Percentiles rank a stretch among this genome's conserved stretches.
Evolutionary conservation across 2,329 filamentous ascomycete genomes (phyloP).

Genomic region (Scleromitrula shiraiana): DNA sequence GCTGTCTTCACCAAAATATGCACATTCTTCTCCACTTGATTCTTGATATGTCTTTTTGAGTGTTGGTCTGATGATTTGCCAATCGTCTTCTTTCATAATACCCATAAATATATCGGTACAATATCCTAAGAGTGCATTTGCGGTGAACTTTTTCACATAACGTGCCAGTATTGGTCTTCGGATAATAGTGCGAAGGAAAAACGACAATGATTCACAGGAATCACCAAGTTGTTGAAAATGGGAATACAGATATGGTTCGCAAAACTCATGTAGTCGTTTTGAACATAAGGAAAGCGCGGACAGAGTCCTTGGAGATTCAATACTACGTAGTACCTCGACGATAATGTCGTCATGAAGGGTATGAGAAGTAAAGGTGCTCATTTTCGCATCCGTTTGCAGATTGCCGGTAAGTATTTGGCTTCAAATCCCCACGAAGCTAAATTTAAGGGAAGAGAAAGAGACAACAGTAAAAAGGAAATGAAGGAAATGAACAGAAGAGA

Average conservation of each 20-base stretch:
- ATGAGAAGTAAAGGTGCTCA: background rate
- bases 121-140: constrained; percentile 4
- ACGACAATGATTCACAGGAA: background rate
- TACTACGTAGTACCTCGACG: background rate
- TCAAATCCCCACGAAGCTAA: too few relatives aligned
- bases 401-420: background rate
- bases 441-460: background rate
- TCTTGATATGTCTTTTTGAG: background rate
- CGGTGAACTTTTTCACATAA: constrained; percentile 4
- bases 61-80: background rate
- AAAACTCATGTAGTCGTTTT: background rate
- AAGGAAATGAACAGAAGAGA: background rate
- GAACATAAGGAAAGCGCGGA: constrained; percentile 3
- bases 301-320: background rate
- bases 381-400: background rate
- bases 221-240: constrained; percentile 3
- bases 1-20: background rate
- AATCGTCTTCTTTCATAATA: background rate
- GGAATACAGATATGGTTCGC: constrained; percentile 6
- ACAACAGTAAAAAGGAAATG: background rate
- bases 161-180: background rate
- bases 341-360: background rate
- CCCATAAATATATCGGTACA: background rate
- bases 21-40: background rate
- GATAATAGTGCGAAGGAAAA: constrained; percentile 3